Evolutionary conservation across 108 stramenopile genomes (phyloP), one percentile per base, ranked within the genome.

Genomic region (Cyclotella choctawhatcheeana): DNA sequence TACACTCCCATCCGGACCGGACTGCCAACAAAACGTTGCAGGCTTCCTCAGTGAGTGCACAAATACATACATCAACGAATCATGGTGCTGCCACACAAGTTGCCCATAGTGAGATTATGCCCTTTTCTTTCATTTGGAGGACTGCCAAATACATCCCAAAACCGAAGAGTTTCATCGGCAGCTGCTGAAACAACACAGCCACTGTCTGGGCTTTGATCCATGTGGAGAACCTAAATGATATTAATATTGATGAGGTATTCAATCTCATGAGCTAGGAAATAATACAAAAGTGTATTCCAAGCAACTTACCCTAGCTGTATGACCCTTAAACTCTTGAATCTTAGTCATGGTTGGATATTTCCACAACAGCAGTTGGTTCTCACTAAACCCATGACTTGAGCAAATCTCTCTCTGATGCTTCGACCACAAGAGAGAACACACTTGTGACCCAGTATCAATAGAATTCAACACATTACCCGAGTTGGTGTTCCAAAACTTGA

Each of bases 401-500:
- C 97, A 79, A 26, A 99, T 91, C 82, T 99, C 99, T 71, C 96
- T 94, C 58, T 99, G 94, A 64, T 93, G 91, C 33, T 89, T 94
- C 69, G 88, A 93, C 98, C 98, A 99, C 53, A 92, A 82, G 25
- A 99, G 82, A 8, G 97, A 84, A 83, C 98, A 98, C 29, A 99
- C 99, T 78, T 98, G 97, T 24, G 91, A 92, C 51, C 97, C 99
- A 13, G 99, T 99, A 78, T 99, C 98, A 43, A 99, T 92, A 27
- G 93, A 93, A 74, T 99, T 97, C 58, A 98, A 79, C 33, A 96
- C 56, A 26, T 95, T 82, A n/a, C 99, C 99, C 17, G 89, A 96
- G 50, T 90, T 86, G 18, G 97, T 93, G 81, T 99, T 98, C 99
- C 99, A 99, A 71, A 98, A 97, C 88, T 99, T 99, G 85, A 99